Conservation (phyloP, 495 filamentous ascomycete genomes). For the Daldinia concentrica region DNA sequence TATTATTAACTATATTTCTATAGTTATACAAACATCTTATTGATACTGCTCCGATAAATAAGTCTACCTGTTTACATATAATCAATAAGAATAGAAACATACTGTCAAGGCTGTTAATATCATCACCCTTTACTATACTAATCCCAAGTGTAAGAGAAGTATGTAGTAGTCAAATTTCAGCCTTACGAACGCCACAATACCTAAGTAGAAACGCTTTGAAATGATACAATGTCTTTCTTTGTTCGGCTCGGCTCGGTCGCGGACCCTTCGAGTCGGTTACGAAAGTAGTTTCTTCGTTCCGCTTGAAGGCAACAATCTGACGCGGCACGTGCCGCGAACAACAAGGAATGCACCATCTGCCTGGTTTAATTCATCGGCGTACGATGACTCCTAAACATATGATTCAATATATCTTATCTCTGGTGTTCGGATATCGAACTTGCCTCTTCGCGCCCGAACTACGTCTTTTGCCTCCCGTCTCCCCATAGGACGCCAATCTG, state of each 20-base stretch:
- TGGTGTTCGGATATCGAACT: slow-evolving; percentile 13
- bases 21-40: background rate
- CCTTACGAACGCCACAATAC: background rate
- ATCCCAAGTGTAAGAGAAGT: background rate
- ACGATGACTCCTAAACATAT: slow-evolving; percentile 17
- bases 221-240: background rate
- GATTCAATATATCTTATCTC: slow-evolving; percentile 1
- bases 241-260: slow-evolving; percentile 12
- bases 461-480: slow-evolving; percentile 22
- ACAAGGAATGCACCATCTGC: slow-evolving; percentile 11
- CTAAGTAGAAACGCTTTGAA: background rate
- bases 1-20: background rate
- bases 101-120: background rate
- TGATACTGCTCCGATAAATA: too few relatives aligned
- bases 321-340: slow-evolving; percentile 7
- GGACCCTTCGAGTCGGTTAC: slow-evolving; percentile 15
- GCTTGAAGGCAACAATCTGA: slow-evolving; percentile 26
- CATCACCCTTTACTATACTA: background rate
- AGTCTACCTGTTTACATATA: too few relatives aligned
- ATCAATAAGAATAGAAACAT: background rate
- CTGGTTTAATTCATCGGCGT: background rate
- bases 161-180: background rate
- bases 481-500: slow-evolving; percentile 11
- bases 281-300: slow-evolving; percentile 4
- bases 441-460: slow-evolving; percentile 6